Percentiles rank a stretch among this genome's conserved stretches.
These are phyloP conservation scores for Roridomyces roridus DNA, from an alignment of 768 basidiomycete species.

Conservation along the genomic window DNA sequence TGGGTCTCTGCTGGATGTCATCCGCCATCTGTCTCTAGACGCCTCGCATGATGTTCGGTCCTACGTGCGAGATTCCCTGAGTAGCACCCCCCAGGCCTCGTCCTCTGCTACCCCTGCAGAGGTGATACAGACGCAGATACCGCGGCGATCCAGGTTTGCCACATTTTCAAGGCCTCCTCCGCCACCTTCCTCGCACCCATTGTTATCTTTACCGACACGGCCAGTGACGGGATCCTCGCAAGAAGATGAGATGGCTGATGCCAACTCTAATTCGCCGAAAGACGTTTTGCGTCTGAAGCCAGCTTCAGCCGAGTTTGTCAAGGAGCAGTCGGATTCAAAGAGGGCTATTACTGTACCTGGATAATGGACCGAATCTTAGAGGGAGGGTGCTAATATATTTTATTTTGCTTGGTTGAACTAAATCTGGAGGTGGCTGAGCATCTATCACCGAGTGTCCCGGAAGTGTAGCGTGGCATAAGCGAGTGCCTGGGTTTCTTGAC, in stretches of 20 bases:
- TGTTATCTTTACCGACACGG: not conserved
- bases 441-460: conserved; percentile 7
- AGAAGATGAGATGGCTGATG: conserved; percentile 42
- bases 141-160: conserved; percentile 31
- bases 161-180: conserved; percentile 48
- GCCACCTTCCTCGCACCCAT: not conserved
- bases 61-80: conserved; percentile 50
- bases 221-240: conserved; percentile 11
- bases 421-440: not conserved
- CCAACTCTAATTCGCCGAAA: conserved; percentile 19
- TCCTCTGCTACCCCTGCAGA: conserved; percentile 6
- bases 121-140: not conserved
- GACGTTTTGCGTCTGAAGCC: not conserved
- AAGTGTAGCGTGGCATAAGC: conserved; percentile 16
- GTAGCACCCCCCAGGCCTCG: conserved; percentile 2
- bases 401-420: conserved; percentile 16
- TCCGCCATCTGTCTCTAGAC: conserved; percentile 58
- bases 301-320: conserved; percentile 9
- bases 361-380: conserved; percentile 10
- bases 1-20: conserved; percentile 43
- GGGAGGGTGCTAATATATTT: conserved; percentile 3
- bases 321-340: not conserved
- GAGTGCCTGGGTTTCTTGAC: conserved; percentile 7
- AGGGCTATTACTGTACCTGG: conserved; percentile 13
- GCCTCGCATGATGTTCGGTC: conserved; percentile 65